Percentiles rank a stretch among this genome's conserved stretches.
phyloP scores from a whole-genome alignment of 495 filamentous ascomycete genomes.

The Aspergillus asperescens region DNA sequence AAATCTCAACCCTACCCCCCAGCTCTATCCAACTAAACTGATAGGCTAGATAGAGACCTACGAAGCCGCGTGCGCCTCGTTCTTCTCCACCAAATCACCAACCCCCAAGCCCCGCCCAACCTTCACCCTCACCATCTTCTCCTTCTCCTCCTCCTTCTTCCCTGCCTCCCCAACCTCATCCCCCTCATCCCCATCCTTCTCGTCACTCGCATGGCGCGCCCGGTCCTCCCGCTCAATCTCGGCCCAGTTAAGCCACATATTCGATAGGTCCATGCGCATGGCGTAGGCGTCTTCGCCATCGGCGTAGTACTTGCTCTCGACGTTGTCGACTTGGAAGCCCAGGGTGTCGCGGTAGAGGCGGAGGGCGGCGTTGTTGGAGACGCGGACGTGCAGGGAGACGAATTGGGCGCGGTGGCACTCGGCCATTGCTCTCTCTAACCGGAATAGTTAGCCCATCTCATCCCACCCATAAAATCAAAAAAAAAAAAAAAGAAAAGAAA shows the following conservation, averaged over 20 bases:
- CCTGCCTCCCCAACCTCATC: slow-evolving; percentile 51
- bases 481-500: slow-evolving; percentile 3
- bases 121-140: slow-evolving; percentile 63
- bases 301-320: slow-evolving; percentile 93
- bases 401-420: slow-evolving; percentile 87
- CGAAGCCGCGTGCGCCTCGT: slow-evolving; percentile 41
- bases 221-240: slow-evolving; percentile 39
- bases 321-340: slow-evolving; percentile 83
- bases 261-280: slow-evolving; percentile 80
- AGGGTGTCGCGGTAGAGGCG: slow-evolving; percentile 90
- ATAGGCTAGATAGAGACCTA: background rate
- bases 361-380: slow-evolving; percentile 86
- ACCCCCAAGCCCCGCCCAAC: slow-evolving; percentile 77
- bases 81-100: slow-evolving; percentile 78
- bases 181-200: slow-evolving; percentile 44
- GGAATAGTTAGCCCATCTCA: background rate
- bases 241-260: slow-evolving; percentile 49
- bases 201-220: slow-evolving; percentile 37
- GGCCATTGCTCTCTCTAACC: slow-evolving; percentile 85
- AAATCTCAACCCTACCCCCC: background rate
- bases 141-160: slow-evolving; percentile 40
- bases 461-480: background rate
- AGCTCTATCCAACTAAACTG: background rate
- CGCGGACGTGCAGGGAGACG: slow-evolving; percentile 91
- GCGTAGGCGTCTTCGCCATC: slow-evolving; percentile 95